phyloP scores from a whole-genome alignment of 805 yeast species.

The Yamadazyma tumulicola region DNA sequence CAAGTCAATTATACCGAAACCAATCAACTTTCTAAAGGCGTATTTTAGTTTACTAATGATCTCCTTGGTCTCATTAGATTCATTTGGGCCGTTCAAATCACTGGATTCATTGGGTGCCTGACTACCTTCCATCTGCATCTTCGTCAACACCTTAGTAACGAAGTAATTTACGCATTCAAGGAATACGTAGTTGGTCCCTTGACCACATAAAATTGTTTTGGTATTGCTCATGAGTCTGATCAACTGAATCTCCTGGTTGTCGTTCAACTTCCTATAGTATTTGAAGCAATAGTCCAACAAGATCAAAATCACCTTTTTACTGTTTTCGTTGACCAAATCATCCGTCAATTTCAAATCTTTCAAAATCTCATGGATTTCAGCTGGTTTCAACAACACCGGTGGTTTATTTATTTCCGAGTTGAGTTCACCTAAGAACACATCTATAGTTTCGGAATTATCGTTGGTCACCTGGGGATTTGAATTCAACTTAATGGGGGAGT shows the following conservation, averaged over 20 bases:
- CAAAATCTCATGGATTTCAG: constrained; percentile 8
- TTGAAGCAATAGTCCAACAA: constrained; percentile 12
- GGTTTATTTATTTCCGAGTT: constrained; percentile 16
- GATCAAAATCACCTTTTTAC: constrained; percentile 6
- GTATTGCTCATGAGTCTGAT: constrained; percentile 12
- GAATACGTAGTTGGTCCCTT: constrained; percentile 7
- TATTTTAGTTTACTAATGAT: neutral
- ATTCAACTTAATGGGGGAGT: constrained; percentile 29
- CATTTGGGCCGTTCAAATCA: neutral
- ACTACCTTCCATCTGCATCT: constrained; percentile 1
- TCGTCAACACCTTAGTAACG: constrained; percentile 5
- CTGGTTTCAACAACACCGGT: constrained; percentile 3
- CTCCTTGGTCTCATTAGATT: neutral
- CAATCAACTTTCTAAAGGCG: constrained; percentile 7
- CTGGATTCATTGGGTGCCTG: neutral
- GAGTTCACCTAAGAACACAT: constrained; percentile 26
- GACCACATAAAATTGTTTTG: constrained; percentile 3
- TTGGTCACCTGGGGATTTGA: constrained; percentile 9
- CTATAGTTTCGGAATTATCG: constrained; percentile 3
- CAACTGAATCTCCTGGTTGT: constrained; percentile 5
- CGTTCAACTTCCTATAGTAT: constrained; percentile 3
- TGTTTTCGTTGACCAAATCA: constrained; percentile 5
- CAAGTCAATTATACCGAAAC: constrained; percentile 7
- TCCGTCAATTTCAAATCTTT: constrained; percentile 8
- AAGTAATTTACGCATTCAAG: constrained; percentile 11